These are phyloP conservation scores for Geoglossum glabrum DNA, from an alignment of 495 filamentous ascomycete genomes.

Conservation along the genomic window DNA sequence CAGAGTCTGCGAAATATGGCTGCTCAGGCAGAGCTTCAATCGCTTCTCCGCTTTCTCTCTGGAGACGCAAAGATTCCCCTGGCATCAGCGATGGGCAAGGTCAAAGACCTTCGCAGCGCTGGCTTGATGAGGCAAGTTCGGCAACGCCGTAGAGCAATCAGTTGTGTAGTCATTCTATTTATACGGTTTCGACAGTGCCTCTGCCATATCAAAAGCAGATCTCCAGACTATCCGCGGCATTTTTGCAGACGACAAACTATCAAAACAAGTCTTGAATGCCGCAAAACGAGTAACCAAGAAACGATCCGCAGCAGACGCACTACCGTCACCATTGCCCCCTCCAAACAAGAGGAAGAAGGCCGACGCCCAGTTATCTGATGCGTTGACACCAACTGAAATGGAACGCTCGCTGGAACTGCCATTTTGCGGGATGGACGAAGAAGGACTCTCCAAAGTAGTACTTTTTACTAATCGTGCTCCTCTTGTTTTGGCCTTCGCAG, in stretches of 20 bases:
- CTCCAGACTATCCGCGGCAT: slow-evolving; percentile 33
- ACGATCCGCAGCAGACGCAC: slow-evolving; percentile 22
- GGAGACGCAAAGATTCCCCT: slow-evolving; percentile 53
- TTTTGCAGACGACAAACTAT: slow-evolving; percentile 47
- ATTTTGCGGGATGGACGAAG: slow-evolving; percentile 29
- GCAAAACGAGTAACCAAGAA: slow-evolving; percentile 48
- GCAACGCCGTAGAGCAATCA: background rate
- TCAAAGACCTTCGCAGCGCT: slow-evolving; percentile 43
- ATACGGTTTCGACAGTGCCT: slow-evolving; percentile 24
- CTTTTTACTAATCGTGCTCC: slow-evolving; percentile 63
- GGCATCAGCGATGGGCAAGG: slow-evolving; percentile 44
- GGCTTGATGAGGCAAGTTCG: slow-evolving; percentile 36
- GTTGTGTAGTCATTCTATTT: background rate
- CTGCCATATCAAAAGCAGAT: slow-evolving; percentile 39
- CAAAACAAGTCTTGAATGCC: slow-evolving; percentile 39
- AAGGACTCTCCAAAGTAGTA: slow-evolving; percentile 32
- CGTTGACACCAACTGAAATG: slow-evolving; percentile 36
- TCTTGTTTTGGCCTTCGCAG: slow-evolving; percentile 60
- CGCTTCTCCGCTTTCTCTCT: slow-evolving; percentile 57
- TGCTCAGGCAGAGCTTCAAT: slow-evolving; percentile 33
- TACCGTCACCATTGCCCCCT: slow-evolving; percentile 16
- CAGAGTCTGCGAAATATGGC: slow-evolving; percentile 11
- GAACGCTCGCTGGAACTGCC: slow-evolving; percentile 50
- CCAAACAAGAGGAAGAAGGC: slow-evolving; percentile 12
- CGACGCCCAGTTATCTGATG: background rate